Conservation (phyloP, 805 yeast genomes). For the Candida bentonensis region DNA sequence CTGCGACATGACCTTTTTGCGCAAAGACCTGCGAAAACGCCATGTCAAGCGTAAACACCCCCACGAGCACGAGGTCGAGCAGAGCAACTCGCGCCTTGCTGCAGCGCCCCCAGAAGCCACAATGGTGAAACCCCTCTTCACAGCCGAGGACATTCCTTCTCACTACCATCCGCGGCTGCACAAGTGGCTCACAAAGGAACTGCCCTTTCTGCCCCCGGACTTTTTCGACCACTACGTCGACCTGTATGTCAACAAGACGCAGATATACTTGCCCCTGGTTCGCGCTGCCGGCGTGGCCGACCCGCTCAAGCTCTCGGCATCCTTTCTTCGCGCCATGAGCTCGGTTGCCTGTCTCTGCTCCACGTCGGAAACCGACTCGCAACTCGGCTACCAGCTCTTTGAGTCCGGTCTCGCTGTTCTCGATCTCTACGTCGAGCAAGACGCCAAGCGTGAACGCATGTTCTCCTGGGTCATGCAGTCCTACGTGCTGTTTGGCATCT, state of each 20-base stretch:
- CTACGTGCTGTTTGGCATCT: background rate
- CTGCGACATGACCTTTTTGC: background rate
- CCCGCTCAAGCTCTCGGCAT: background rate
- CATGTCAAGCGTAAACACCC: constrained; percentile 1
- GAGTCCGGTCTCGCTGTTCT: background rate
- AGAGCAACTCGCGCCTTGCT: background rate
- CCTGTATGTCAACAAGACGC: background rate
- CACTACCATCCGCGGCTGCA: background rate
- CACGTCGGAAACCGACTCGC: background rate
- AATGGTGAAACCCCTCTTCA: background rate
- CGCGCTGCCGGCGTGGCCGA: background rate
- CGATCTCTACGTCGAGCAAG: background rate
- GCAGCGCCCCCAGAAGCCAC: background rate
- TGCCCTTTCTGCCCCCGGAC: constrained; percentile 1
- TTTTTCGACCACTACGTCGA: constrained; percentile 1
- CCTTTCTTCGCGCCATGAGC: background rate
- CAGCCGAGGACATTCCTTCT: background rate
- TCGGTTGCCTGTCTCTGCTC: background rate
- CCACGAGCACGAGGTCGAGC: background rate
- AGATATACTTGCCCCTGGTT: background rate
- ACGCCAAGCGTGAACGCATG: background rate
- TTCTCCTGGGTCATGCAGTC: background rate
- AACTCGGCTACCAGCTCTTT: background rate
- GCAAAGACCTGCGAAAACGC: background rate
- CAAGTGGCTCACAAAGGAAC: background rate